These are phyloP conservation scores for Fistulifera pelliculosa DNA, from an alignment of 108 stramenopile species.

Conservation along the genomic window DNA sequence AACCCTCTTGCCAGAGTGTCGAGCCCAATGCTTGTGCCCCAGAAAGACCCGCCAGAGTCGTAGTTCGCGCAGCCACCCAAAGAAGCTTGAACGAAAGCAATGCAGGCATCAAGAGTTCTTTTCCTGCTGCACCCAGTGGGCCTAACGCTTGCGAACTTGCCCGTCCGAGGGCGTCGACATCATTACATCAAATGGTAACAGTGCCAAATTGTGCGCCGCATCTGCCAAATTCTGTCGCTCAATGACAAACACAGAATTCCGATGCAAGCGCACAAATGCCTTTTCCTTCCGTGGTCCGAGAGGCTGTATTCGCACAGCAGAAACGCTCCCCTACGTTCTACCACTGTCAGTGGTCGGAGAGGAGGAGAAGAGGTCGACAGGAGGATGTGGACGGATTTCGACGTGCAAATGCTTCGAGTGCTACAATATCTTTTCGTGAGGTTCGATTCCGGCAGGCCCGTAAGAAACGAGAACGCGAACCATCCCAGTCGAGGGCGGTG, in stretches of 20 bases:
- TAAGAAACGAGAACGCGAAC: slow-evolving; percentile 72
- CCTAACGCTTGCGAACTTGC: slow-evolving; percentile 32
- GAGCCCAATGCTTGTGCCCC: slow-evolving; percentile 50
- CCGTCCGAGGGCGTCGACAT: slow-evolving; percentile 59
- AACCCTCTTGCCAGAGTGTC: slow-evolving; percentile 44
- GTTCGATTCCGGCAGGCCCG: slow-evolving; percentile 62
- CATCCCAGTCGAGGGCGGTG: slow-evolving; percentile 26
- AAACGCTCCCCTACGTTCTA: slow-evolving; percentile 39
- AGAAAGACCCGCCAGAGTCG: slow-evolving; percentile 48
- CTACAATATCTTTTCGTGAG: slow-evolving; percentile 61
- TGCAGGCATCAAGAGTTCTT: slow-evolving; percentile 58
- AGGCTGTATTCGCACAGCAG: slow-evolving; percentile 38
- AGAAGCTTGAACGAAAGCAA: slow-evolving; percentile 49
- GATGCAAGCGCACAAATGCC: slow-evolving; percentile 47
- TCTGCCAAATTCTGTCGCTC: slow-evolving; percentile 71
- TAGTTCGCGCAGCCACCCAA: slow-evolving; percentile 59
- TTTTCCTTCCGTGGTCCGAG: slow-evolving; percentile 5
- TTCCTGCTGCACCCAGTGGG: slow-evolving; percentile 48
- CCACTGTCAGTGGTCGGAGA: slow-evolving; percentile 45
- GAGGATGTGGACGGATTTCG: slow-evolving; percentile 27
- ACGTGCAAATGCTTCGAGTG: slow-evolving; percentile 76
- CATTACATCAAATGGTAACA: slow-evolving; percentile 59
- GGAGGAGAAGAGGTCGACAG: slow-evolving; percentile 55
- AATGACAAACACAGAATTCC: slow-evolving; percentile 80
- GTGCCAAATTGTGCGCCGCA: slow-evolving; percentile 48